phyloP scores from a whole-genome alignment of 345 rosid genomes.

The Triadica sebifera region DNA sequence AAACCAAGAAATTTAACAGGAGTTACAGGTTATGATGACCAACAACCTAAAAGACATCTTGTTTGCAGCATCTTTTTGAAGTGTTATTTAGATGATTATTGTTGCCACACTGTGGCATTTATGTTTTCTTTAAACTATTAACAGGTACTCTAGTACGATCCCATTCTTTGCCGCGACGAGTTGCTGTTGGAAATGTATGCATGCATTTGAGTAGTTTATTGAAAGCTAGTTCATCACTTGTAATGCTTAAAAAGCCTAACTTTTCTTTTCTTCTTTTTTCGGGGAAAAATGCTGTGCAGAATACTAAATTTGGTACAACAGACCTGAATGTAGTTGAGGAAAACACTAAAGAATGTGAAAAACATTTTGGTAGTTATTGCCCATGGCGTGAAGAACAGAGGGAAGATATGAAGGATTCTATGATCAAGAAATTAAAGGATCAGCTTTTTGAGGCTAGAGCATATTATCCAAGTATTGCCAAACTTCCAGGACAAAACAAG shows the following conservation, averaged over 20 bases:
- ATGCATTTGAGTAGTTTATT: slow-evolving; percentile 13
- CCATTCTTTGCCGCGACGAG: slow-evolving; percentile 24
- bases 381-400: slow-evolving; percentile 81
- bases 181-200: slow-evolving; percentile 40
- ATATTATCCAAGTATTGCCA: slow-evolving; percentile 91
- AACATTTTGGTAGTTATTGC: slow-evolving; percentile 89
- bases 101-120: slow-evolving; percentile 8
- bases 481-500: slow-evolving; percentile 68
- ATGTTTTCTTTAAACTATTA: slow-evolving; percentile 15
- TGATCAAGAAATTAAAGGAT: slow-evolving; percentile 87
- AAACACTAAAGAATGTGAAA: slow-evolving; percentile 59
- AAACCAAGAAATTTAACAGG: slow-evolving; percentile 36
- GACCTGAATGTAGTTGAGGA: slow-evolving; percentile 35
- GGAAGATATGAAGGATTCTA: slow-evolving; percentile 74
- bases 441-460: slow-evolving; percentile 91
- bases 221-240: slow-evolving; percentile 6
- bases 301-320: slow-evolving; percentile 22
- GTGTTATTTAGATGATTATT: slow-evolving; percentile 5
- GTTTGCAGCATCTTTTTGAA: slow-evolving; percentile 10
- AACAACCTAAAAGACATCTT: slow-evolving; percentile 34
- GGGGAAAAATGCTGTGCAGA: slow-evolving; percentile 38
- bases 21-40: slow-evolving; percentile 19
- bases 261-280: not conserved
- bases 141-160: slow-evolving; percentile 35
- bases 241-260: slow-evolving; percentile 14